Evolutionary conservation across 2,329 filamentous ascomycete genomes (phyloP).

Genomic region (Lachnellula arida): DNA sequence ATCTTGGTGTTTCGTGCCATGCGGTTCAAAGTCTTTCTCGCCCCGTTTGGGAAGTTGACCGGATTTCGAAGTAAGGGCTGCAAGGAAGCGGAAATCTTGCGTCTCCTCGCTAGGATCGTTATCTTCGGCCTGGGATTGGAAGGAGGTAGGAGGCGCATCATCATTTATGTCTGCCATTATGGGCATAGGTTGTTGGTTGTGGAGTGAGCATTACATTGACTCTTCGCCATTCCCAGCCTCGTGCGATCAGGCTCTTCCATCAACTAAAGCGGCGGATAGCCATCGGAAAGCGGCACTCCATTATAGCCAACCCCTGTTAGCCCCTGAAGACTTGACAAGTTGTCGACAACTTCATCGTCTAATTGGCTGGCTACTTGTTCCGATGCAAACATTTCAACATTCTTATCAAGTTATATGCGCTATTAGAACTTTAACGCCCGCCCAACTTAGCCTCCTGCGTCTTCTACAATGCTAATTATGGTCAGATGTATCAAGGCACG

Average conservation of each 20-base stretch:
- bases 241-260: conserved; percentile 7
- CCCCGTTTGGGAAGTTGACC: conserved; percentile 75
- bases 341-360: too few relatives aligned
- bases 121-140: conserved; percentile 38
- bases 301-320: not conserved
- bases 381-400: too few relatives aligned
- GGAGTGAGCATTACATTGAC: not conserved
- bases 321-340: not conserved
- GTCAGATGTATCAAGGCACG: too few relatives aligned
- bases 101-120: conserved; percentile 71
- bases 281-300: not conserved
- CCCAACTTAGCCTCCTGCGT: too few relatives aligned
- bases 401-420: too few relatives aligned
- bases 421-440: too few relatives aligned
- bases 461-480: too few relatives aligned
- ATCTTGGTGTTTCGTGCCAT: conserved; percentile 79
- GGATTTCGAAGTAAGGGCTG: conserved; percentile 47
- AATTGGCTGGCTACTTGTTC: too few relatives aligned
- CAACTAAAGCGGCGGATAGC: not conserved
- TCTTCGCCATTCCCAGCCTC: conserved; percentile 3
- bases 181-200: conserved; percentile 2
- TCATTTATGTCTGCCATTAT: conserved; percentile 31
- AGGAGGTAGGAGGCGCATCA: conserved; percentile 28
- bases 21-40: conserved; percentile 95
- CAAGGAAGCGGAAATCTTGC: conserved; percentile 79